Percentiles rank a stretch among this genome's conserved stretches.
Evolutionary conservation across 2,329 filamentous ascomycete genomes (phyloP).

Genomic region (Colletotrichum sojae): DNA sequence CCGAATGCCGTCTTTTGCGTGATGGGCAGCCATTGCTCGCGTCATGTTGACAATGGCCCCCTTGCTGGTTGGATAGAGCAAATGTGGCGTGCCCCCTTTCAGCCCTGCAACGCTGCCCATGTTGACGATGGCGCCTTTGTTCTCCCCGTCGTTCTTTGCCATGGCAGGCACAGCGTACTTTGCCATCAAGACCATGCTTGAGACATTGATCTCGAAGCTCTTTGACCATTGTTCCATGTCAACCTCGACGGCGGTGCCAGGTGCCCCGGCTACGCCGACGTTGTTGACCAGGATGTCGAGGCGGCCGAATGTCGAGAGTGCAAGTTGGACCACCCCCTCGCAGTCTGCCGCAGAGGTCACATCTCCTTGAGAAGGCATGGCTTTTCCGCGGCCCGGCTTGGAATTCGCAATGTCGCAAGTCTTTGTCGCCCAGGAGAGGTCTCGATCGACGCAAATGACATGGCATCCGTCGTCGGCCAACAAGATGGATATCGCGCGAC

Average conservation of each 20-base stretch:
- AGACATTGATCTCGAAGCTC: constrained; percentile 61
- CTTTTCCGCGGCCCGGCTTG: constrained; percentile 54
- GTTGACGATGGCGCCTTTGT: constrained; percentile 70
- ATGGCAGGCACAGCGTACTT: constrained; percentile 41
- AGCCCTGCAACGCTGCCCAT: constrained; percentile 73
- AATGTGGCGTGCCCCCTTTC: constrained; percentile 55
- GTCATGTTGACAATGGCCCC: constrained; percentile 62
- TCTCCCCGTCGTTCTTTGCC: constrained; percentile 61
- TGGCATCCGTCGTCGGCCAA: constrained; percentile 71
- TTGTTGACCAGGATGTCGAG: constrained; percentile 76
- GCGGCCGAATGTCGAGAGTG: constrained; percentile 65
- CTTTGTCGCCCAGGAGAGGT: constrained; percentile 62
- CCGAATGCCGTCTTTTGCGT: constrained; percentile 48
- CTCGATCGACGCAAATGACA: constrained; percentile 71
- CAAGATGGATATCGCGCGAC: constrained; percentile 70
- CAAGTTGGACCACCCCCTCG: constrained; percentile 54
- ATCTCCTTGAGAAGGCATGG: constrained; percentile 63
- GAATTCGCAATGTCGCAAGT: constrained; percentile 68
- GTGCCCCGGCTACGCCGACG: constrained; percentile 72
- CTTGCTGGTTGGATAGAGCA: constrained; percentile 58
- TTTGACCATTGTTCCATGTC: constrained; percentile 71
- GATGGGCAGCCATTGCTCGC: constrained; percentile 60
- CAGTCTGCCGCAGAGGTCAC: constrained; percentile 70
- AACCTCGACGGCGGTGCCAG: constrained; percentile 72
- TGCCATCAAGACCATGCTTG: constrained; percentile 42